A percentile compares a stretch with the other conserved stretches of the same genome.
Conservation (phyloP, 2,329 filamentous ascomycete species). For the Curvularia hawaiiensis region DNA sequence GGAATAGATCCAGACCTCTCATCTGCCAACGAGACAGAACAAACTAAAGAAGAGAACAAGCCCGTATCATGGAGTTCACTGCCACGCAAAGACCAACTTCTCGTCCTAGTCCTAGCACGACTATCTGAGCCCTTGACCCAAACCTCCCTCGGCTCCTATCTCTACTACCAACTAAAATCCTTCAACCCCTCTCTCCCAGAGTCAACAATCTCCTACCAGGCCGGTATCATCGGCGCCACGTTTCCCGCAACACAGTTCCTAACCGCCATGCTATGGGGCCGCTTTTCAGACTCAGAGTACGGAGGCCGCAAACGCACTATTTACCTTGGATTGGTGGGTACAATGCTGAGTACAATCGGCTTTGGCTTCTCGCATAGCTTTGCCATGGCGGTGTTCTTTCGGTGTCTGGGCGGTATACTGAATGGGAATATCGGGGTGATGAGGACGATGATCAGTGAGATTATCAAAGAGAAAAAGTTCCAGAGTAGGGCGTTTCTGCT, state of each 20-base stretch:
- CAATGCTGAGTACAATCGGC: slow-evolving; percentile 66
- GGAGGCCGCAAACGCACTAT: slow-evolving; percentile 77
- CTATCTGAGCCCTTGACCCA: slow-evolving; percentile 83
- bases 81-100: slow-evolving; percentile 76
- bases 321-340: slow-evolving; percentile 76
- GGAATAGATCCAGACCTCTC: slow-evolving; percentile 23
- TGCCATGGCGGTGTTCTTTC: slow-evolving; percentile 65
- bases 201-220: slow-evolving; percentile 73
- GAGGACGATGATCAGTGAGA: slow-evolving; percentile 75
- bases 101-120: slow-evolving; percentile 77
- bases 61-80: slow-evolving; percentile 73
- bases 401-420: slow-evolving; percentile 68
- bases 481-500: slow-evolving; percentile 62
- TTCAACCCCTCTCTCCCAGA: slow-evolving; percentile 67
- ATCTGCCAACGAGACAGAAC: slow-evolving; percentile 30
- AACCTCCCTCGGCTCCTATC: slow-evolving; percentile 67
- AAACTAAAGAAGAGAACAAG: slow-evolving; percentile 42
- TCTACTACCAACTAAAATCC: slow-evolving; percentile 87
- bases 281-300: slow-evolving; percentile 66
- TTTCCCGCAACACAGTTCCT: slow-evolving; percentile 84
- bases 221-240: slow-evolving; percentile 75
- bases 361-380: slow-evolving; percentile 73
- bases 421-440: slow-evolving; percentile 79
- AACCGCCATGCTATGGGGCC: slow-evolving; percentile 83
- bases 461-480: slow-evolving; percentile 71